Evolutionary conservation across 2,329 filamentous ascomycete genomes (phyloP).

Genomic region (Thermothelomyces thermophilus): DNA sequence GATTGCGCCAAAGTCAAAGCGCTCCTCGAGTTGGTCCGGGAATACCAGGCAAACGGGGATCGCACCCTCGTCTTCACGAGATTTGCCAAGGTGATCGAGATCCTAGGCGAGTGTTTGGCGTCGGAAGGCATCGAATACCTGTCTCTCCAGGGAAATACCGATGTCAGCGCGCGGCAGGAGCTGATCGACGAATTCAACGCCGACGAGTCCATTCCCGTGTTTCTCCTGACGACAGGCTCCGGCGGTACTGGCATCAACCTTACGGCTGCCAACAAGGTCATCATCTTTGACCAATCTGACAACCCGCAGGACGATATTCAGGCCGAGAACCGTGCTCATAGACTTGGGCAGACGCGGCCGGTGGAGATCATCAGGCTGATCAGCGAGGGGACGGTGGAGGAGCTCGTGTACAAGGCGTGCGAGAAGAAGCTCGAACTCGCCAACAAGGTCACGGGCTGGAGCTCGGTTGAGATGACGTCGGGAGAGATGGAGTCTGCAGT

Average conservation of each 20-base stretch:
- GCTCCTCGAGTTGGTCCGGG: constrained; percentile 64
- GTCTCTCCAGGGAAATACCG: constrained; percentile 79
- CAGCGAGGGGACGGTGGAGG: constrained; percentile 76
- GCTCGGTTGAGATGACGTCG: constrained; percentile 22
- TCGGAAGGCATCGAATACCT: constrained; percentile 68
- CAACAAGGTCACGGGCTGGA: constrained; percentile 44
- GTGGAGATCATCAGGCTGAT: constrained; percentile 89
- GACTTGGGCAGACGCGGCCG: constrained; percentile 82
- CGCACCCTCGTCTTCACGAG: constrained; percentile 87
- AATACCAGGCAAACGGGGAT: constrained; percentile 74
- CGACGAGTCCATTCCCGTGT: constrained; percentile 73
- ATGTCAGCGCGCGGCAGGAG: constrained; percentile 74
- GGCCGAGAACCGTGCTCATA: constrained; percentile 92
- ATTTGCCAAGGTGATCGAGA: constrained; percentile 86
- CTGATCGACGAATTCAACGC: constrained; percentile 82
- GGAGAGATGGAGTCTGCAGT: constrained; percentile 26
- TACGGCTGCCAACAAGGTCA: constrained; percentile 91
- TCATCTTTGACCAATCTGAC: constrained; percentile 96
- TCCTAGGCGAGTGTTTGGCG: constrained; percentile 75
- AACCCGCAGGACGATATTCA: constrained; percentile 99
- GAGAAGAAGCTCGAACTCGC: constrained; percentile 91
- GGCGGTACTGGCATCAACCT: constrained; percentile 97
- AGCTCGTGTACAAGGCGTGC: constrained; percentile 85
- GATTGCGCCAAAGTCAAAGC: constrained; percentile 78
- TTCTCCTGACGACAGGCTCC: constrained; percentile 86